phyloP scores from a whole-genome alignment of 108 stramenopile genomes.

The Bacterosira constricta region DNA sequence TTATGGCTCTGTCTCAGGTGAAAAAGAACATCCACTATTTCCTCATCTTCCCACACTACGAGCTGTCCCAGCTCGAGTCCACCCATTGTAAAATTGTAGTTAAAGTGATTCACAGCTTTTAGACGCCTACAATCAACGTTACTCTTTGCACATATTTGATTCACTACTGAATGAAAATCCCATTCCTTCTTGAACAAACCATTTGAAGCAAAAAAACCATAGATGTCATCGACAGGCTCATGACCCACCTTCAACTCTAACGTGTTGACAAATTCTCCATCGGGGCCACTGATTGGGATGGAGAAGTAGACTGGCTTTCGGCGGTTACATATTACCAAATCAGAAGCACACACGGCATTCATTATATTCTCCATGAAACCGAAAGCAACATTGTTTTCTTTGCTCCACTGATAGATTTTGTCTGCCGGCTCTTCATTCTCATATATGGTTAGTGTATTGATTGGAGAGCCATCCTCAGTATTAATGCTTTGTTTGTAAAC shows the following conservation, averaged over 20 bases:
- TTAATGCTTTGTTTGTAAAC: constrained; percentile 28
- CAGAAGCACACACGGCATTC: constrained; percentile 38
- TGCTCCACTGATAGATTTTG: constrained; percentile 38
- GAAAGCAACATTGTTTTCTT: constrained; percentile 12
- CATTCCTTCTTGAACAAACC: constrained; percentile 53
- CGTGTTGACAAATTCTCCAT: constrained; percentile 27
- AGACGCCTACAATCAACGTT: constrained; percentile 46
- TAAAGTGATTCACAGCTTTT: constrained; percentile 40
- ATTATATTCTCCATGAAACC: constrained; percentile 26
- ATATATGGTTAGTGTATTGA: constrained; percentile 33
- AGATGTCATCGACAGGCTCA: constrained; percentile 54
- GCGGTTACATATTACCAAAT: constrained; percentile 32
- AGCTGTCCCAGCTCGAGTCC: constrained; percentile 22
- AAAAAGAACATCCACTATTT: constrained; percentile 56
- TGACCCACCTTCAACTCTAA: constrained; percentile 42
- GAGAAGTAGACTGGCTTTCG: constrained; percentile 32
- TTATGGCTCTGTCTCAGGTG: constrained; percentile 28
- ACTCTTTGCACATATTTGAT: constrained; percentile 39
- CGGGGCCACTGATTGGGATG: constrained; percentile 42
- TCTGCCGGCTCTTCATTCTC: constrained; percentile 58
- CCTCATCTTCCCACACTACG: constrained; percentile 49
- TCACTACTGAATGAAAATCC: constrained; percentile 42
- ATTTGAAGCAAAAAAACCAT: constrained; percentile 41
- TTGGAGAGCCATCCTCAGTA: constrained; percentile 22
- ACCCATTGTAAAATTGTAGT: constrained; percentile 47